A percentile compares a stretch with the other conserved stretches of the same genome.
phyloP scores from a whole-genome alignment of 129 eudicot species.

The carrot (Daucus carota) region DNA sequence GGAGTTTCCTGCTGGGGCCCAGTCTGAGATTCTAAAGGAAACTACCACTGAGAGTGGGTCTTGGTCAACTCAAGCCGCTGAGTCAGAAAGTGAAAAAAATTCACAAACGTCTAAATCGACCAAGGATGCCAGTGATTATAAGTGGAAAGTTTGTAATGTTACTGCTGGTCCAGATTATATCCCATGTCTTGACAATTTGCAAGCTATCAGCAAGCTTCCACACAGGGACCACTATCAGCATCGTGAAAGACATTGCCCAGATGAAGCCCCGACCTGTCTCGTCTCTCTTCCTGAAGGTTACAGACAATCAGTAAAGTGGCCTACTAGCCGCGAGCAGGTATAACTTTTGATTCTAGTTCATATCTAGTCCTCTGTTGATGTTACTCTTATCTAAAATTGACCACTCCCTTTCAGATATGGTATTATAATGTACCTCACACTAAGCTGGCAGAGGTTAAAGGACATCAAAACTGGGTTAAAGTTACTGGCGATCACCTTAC shows the following conservation, averaged over 20 bases:
- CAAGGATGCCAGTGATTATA: slow-evolving; percentile 19
- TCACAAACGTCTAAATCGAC: slow-evolving; percentile 27
- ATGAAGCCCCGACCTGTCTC: slow-evolving; percentile 60
- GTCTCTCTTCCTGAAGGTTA: slow-evolving; percentile 59
- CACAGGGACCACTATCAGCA: slow-evolving; percentile 48
- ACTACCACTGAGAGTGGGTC: slow-evolving; percentile 46
- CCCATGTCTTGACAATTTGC: slow-evolving; percentile 62
- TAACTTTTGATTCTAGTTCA: neutral
- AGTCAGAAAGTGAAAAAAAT: slow-evolving; percentile 49
- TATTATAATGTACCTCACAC: slow-evolving; percentile 60
- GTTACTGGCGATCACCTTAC: slow-evolving; percentile 49
- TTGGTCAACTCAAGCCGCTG: slow-evolving; percentile 56
- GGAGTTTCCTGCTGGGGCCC: slow-evolving; percentile 33
- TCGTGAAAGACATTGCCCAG: slow-evolving; percentile 66
- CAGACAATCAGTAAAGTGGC: slow-evolving; percentile 48
- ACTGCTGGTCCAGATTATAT: slow-evolving; percentile 63
- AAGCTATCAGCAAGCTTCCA: slow-evolving; percentile 52
- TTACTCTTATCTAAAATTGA: neutral
- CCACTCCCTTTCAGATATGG: slow-evolving; percentile 42
- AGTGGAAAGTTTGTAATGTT: slow-evolving; percentile 56
- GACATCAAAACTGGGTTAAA: slow-evolving; percentile 70
- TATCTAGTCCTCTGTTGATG: slow-evolving; percentile 3
- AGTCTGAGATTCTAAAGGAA: slow-evolving; percentile 51
- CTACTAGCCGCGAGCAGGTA: slow-evolving; percentile 63
- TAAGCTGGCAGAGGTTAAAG: slow-evolving; percentile 58